Percentiles rank a stretch among this genome's conserved stretches.
Evolutionary conservation across 495 filamentous ascomycete species (phyloP).

Genomic region (Lentithecium fluviatile): DNA sequence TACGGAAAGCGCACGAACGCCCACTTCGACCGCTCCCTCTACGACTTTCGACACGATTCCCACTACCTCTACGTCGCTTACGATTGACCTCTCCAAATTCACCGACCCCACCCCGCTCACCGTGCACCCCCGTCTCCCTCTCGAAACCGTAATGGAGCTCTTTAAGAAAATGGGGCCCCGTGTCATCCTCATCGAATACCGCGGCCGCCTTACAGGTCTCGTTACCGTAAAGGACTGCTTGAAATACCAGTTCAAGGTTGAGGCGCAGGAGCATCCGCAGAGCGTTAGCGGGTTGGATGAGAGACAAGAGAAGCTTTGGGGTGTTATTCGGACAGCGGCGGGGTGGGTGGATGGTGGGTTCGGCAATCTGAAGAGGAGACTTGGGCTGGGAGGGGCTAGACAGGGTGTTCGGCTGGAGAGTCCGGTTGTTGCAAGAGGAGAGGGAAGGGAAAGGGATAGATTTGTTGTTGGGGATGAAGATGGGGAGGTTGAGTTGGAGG

Average conservation of each 20-base stretch:
- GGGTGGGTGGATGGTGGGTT: slow-evolving; percentile 34
- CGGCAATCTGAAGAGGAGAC: slow-evolving; percentile 16
- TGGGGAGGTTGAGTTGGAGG: slow-evolving; percentile 28
- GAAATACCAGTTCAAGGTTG: slow-evolving; percentile 96
- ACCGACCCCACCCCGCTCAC: slow-evolving; percentile 88
- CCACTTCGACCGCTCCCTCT: slow-evolving; percentile 47
- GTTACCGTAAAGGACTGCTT: slow-evolving; percentile 97
- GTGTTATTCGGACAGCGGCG: slow-evolving; percentile 32
- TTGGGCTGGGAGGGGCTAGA: slow-evolving; percentile 15
- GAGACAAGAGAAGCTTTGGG: slow-evolving; percentile 42
- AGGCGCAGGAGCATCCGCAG: slow-evolving; percentile 77
- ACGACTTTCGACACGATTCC: slow-evolving; percentile 66
- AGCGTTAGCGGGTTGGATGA: slow-evolving; percentile 47
- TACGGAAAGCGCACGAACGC: slow-evolving; percentile 35
- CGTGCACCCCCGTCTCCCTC: slow-evolving; percentile 84
- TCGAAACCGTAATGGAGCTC: slow-evolving; percentile 98
- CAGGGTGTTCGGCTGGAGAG: slow-evolving; percentile 26
- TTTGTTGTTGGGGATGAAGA: slow-evolving; percentile 10
- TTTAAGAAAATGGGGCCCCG: slow-evolving; percentile 98
- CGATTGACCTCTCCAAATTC: slow-evolving; percentile 82
- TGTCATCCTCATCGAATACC: slow-evolving; percentile 89
- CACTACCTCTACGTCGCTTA: slow-evolving; percentile 53
- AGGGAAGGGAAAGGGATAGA: slow-evolving; percentile 1
- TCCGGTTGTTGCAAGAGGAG: slow-evolving; percentile 13
- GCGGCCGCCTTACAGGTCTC: slow-evolving; percentile 75